Evolutionary conservation across 139 green algal genomes (phyloP), one percentile per base, ranked within the genome.

Genomic region (Picochlorum sp.): DNA sequence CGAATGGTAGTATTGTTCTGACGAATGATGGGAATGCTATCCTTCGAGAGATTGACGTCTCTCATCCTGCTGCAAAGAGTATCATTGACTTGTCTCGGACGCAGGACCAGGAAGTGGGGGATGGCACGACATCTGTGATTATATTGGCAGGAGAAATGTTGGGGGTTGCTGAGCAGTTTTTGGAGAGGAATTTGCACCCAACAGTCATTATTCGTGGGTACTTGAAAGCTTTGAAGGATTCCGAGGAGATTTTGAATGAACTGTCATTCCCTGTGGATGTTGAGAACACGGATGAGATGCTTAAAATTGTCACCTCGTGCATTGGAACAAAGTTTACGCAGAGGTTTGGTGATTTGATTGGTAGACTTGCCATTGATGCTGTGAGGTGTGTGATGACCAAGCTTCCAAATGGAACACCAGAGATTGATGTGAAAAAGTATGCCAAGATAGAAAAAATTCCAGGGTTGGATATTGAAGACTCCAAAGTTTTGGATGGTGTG

Each of bases 11-110:
- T 23, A 98, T 99, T 61, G 88, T 98, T 37, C 77, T 99, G 1
- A 99, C 94, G 14, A 99, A 99, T 66, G 94, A 99, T 64, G 94
- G 94, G 24, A 95, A 99, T 66, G 94, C 94, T 4, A 98, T 99
- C 46, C 69, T 99, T 52, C 80, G 94, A 14, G 94, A 99, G 64
- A 97, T 99, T 56, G 94, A 99, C 52, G 94, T 99, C 2, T 79
- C 76, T 6, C 94, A 99, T 69, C 94, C 94, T 49, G 94, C 94
- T 49, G 94, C 94, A 37, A 99, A 99, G 89, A 91, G 80, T 46
- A 96, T 99, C 81, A 99, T 99, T 46, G 92, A 99, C 82, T 77
- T 99, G 4, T 94, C 84, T 67, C 68, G 93, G 20, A 98, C 94
- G 3, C 94, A 99, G 74, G 61, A 66, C 14, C 32, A 66, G 65